Evolutionary conservation across 2,329 filamentous ascomycete genomes (phyloP), one percentile per base, ranked within the genome.

Genomic region (Macrophomina phaseolina): DNA sequence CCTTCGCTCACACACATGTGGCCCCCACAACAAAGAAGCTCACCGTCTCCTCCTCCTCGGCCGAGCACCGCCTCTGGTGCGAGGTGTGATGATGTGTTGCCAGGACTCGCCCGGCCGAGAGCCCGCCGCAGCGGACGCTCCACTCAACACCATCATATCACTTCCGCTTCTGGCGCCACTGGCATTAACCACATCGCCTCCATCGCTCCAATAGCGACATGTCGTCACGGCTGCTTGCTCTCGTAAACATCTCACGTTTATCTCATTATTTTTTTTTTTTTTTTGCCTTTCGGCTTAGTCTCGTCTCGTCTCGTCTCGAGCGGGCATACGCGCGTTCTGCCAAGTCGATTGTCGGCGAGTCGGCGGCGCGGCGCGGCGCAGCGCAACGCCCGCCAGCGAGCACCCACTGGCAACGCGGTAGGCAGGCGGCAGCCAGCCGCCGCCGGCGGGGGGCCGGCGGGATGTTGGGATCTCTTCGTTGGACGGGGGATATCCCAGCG

Each of bases 61-160:
- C 53, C 53, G 53, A 58, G 53, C 2, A 28, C 23, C 23, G 23
- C 23, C 23, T 14, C 51, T 55, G 18, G 51, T 55, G 51, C 51
- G 51, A 55, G 51, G 32, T 11, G 16, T 14, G 28, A 11, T n/a
- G 18, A 16, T 11, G 16, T 14, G 12, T 14, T n/a, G 18, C 48
- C 32, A 55, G 32, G 51, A 30, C 4, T n/a, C 7, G 14, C 58
- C 28, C 58, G 58, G 42, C 58, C 42, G 45, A 62, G 30, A 62
- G 30, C 40, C 28, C 38, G 12, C 40, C 40, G 56, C 40, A 12
- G 55, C 40, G 40, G 46, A 49, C 12, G 28, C 46, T 45, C 55
- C 30, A 18, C 30, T n/a, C 30, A 34, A 62, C 23, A 60, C 55
- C 58, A 62, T 45, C 58, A 48, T 42, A 62, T 49, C 58, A 49